phyloP scores from a whole-genome alignment of 2,329 filamentous ascomycete species.

The Botryosphaeria dothidea region DNA sequence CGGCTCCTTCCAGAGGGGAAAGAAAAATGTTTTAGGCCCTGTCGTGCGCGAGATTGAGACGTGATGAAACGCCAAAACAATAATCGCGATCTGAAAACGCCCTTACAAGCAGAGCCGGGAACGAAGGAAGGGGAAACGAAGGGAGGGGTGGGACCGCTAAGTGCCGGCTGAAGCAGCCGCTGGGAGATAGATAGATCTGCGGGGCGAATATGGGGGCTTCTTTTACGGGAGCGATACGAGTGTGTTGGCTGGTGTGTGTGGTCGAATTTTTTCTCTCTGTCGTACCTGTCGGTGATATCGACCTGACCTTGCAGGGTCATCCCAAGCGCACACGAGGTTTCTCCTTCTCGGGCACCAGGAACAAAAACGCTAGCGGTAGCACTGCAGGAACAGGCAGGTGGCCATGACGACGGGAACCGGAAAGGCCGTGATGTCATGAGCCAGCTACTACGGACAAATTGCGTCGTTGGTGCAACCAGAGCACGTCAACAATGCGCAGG shows the following conservation, averaged over 20 bases:
- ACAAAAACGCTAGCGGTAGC: no score
- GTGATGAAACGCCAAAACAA: neutral
- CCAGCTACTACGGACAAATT: neutral
- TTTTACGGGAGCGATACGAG: neutral
- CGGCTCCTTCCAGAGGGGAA: no score
- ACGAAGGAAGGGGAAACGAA: neutral
- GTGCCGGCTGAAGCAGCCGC: neutral
- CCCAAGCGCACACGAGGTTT: no score
- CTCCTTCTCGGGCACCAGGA: no score
- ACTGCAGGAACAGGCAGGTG: no score
- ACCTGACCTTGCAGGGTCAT: no score
- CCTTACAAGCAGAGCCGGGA: neutral
- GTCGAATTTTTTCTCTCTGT: neutral
- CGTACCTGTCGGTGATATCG: neutral
- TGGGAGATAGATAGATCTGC: conserved; percentile 2
- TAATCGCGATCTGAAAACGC: neutral
- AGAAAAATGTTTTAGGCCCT: no score
- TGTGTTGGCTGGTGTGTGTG: neutral
- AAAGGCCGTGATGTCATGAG: no score
- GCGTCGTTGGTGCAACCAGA: neutral
- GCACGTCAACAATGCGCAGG: neutral
- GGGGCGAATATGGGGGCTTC: neutral
- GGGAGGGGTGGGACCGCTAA: neutral
- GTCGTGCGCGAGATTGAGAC: neutral
- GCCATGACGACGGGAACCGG: neutral